Evolutionary conservation across 768 basidiomycete species (phyloP).

Genomic region (Psilocybe cyanescens): DNA sequence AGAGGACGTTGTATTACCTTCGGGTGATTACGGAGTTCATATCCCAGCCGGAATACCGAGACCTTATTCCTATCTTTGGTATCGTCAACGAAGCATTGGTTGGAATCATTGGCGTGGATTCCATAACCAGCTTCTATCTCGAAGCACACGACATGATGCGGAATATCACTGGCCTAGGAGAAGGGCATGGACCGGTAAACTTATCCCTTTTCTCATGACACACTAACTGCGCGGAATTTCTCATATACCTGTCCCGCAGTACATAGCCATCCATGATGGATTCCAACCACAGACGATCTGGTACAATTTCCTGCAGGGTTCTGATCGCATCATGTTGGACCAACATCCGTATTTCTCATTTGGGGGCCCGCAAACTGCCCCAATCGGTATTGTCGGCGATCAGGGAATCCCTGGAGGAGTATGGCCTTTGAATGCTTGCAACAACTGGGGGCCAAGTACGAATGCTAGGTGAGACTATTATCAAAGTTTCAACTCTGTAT

Average conservation of each 20-base stretch:
- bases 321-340: constrained; percentile 66
- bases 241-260: constrained; percentile 33
- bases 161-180: constrained; percentile 72
- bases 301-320: constrained; percentile 56
- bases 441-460: constrained; percentile 57
- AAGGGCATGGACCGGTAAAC: constrained; percentile 57
- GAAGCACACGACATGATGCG: constrained; percentile 64
- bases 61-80: constrained; percentile 63
- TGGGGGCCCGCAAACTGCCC: constrained; percentile 38
- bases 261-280: constrained; percentile 51
- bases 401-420: constrained; percentile 41
- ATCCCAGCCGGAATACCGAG: constrained; percentile 57
- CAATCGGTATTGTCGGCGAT: constrained; percentile 34
- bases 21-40: constrained; percentile 82
- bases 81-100: constrained; percentile 64
- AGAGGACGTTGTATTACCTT: constrained; percentile 77
- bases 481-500: constrained; percentile 29
- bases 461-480: constrained; percentile 46
- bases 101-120: constrained; percentile 52
- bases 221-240: neutral
- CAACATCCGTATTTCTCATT: constrained; percentile 74
- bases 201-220: neutral
- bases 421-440: constrained; percentile 58
- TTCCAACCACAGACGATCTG: constrained; percentile 48
- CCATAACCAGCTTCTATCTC: constrained; percentile 63